A percentile compares a stretch with the other conserved stretches of the same genome.
Conservation (phyloP, 257 asterid genomes). For the Nicotiana tomentosiformis region DNA sequence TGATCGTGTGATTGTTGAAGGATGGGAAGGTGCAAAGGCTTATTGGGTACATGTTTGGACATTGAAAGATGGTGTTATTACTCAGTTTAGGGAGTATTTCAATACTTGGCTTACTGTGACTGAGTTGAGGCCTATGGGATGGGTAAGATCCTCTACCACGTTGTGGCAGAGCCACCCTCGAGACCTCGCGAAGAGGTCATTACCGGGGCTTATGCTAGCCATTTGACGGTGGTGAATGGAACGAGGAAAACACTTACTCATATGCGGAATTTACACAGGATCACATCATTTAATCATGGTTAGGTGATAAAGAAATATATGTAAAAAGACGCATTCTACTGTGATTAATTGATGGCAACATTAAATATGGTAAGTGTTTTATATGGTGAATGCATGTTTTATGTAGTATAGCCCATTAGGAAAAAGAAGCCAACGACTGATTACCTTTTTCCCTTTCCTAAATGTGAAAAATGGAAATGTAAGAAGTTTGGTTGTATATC, state of each 20-base stretch:
- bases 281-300: too few relatives aligned
- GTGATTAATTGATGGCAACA: too few relatives aligned
- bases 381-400: too few relatives aligned
- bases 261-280: too few relatives aligned
- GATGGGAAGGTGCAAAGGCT: constrained; percentile 77
- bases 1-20: constrained; percentile 72
- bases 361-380: too few relatives aligned
- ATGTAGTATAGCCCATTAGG: neutral
- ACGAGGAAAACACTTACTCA: too few relatives aligned
- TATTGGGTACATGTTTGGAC: constrained; percentile 98
- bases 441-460: neutral
- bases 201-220: constrained; percentile 81
- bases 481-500: neutral
- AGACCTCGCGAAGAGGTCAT: constrained; percentile 54
- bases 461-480: neutral
- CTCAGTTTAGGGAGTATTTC: constrained; percentile 82
- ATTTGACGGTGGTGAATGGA: constrained; percentile 23
- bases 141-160: constrained; percentile 32
- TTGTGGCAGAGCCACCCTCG: constrained; percentile 95
- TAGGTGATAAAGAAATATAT: too few relatives aligned
- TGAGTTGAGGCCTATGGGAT: constrained; percentile 40
- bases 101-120: constrained; percentile 88
- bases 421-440: neutral
- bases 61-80: constrained; percentile 55
- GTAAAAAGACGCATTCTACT: too few relatives aligned